Base-by-base conservation (phyloP, 2,329 filamentous ascomycete species). In the Monosporascus sp. region DNA sequence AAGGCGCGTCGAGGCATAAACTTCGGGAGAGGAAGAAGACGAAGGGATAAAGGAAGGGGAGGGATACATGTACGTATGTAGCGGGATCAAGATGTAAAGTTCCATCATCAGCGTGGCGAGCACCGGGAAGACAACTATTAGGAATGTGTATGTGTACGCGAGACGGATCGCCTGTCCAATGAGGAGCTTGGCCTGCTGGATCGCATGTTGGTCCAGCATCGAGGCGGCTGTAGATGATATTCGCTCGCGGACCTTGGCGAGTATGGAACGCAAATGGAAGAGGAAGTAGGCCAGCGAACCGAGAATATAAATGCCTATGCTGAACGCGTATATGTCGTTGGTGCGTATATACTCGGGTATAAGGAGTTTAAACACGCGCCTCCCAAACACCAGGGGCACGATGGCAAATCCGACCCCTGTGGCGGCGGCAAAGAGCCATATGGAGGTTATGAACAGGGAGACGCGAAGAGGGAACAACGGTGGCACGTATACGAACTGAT, bases 291-390 rank as follows among this genome's bases (percentile, higher is more conserved):
- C 73, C 1, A 82, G 64, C 4, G 82, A 83, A 11, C 89, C 90
- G 5, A 96, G 76, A 25, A 90, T 75, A 66, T 95, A 96, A 41
- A 96, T 80, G 15, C 94, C 94, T 31, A 94, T 84, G 50, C 90
- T 96, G 68, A 97, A 96, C 14, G 94, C 93, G 64, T 99, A 97
- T 25, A 99, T 88, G 68, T 99, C 94, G 70, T 97, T 99, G 65
- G 93, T 88, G 41, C 82, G 82, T 47, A 89, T 81, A 56, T 88
- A 80, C 1, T 77, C 72, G 5, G 90, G 89, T 42, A 96, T 83
- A 36, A 92, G 72, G 27, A 79, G 73, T 47, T 85, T 83, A 66
- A 97, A 89, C 56, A 97, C 78, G 53, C 78, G 79, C 27, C 94
- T 87, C 2, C 94, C 94, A 65, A 96, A 84, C 6, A 96, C 77